phyloP scores from a whole-genome alignment of 345 rosid species.

The Citrus reticulata region DNA sequence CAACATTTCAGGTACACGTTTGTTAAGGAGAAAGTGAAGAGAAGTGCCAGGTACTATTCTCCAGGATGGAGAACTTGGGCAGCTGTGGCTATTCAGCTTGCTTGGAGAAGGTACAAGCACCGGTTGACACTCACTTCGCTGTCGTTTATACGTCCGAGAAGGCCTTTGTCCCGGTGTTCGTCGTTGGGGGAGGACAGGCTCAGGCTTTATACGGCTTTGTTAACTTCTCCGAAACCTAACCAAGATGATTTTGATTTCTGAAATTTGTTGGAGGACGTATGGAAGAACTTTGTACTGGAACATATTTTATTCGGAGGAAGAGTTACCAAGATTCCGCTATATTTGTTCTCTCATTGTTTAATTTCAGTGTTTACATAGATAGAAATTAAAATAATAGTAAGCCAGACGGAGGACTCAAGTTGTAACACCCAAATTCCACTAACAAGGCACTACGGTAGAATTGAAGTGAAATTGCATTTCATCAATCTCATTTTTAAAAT shows the following conservation, averaged over 20 bases:
- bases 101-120: constrained; percentile 91
- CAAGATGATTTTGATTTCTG: constrained; percentile 87
- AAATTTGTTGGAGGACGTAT: background rate
- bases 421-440: too few species aligned
- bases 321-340: background rate
- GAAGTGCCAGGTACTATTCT: constrained; percentile 91
- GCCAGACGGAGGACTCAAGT: background rate
- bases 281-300: background rate
- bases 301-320: background rate
- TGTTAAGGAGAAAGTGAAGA: constrained; percentile 80
- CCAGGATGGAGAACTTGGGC: constrained; percentile 99
- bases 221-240: constrained; percentile 96
- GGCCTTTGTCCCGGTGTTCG: constrained; percentile 80
- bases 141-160: constrained; percentile 87
- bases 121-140: constrained; percentile 73
- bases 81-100: constrained; percentile 91
- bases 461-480: too few species aligned
- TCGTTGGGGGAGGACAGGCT: constrained; percentile 88
- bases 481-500: too few species aligned
- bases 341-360: background rate
- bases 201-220: constrained; percentile 82
- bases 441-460: too few species aligned
- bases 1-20: constrained; percentile 97
- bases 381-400: too few species aligned
- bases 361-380: background rate